Base-by-base conservation (phyloP, 1,284 basidiomycete genomes). In the Sanghuangporus weigelae region DNA sequence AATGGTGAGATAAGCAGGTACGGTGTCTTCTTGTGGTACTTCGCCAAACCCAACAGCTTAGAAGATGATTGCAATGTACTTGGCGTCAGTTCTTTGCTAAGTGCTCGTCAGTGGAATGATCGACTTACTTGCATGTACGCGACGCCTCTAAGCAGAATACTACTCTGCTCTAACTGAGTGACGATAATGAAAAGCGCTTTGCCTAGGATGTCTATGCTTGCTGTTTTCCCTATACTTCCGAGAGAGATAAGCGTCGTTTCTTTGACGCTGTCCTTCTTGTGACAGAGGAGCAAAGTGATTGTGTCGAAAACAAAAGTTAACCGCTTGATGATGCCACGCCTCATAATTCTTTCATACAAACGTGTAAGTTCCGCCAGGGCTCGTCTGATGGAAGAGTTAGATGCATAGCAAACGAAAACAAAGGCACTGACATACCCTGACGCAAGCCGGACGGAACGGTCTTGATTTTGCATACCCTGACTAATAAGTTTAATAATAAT, bases 1-100 rank as follows among this genome's bases (percentile, higher is more conserved):
- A 89, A 87, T 0, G 92, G 91, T 2, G 83, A 82, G 8, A 93
- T 72, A 40, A 95, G 77, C 8, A 80, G 80, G 70, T 92, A 92
- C 0, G 87, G 82, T 0, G 85, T 79, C 69, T 90, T 93, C 49
- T 83, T 79, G 67, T 85, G 79, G 60, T 79, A 72, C 63, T 81
- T 84, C 23, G 85, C 81, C 46, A 90, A 70, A 0, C 78, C 78
- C 6, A 84, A 73, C 21, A 95, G 77, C 91, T 95, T 36, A 40
- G 56, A 57, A 63, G 3, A 31, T 4, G 26, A 31, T 62, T 66
- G 50, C 16, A 16, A 54, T 49, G 48, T 69, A 56, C 63, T 65
- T 23, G 14, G 38, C 19, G 53, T 66, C 26, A n/a, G 23, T 21
- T 19, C 14, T 11, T 39, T 36, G n/a, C 21, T 39, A 59, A n/a